Evolutionary conservation across 1,284 basidiomycete species (phyloP).

Genomic region (Coniophora puteana): DNA sequence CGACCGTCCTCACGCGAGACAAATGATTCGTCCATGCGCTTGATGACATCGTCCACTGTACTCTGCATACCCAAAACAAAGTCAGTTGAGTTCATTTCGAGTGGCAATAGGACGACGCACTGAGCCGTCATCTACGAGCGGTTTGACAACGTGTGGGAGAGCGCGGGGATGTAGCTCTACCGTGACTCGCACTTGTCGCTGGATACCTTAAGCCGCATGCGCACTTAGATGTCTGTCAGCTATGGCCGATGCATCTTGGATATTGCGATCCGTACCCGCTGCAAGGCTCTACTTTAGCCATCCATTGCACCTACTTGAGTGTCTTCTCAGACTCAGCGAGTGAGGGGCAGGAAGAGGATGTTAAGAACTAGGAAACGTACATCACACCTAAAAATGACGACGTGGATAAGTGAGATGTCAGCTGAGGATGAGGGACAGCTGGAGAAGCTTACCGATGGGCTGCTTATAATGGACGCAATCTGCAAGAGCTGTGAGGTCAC

Average conservation of each 20-base stretch:
- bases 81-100: conserved; percentile 1
- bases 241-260: conserved; percentile 77
- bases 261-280: conserved; percentile 67
- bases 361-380: too few relatives aligned
- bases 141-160: conserved; percentile 78
- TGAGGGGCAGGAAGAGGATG: too few relatives aligned
- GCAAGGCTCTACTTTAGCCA: conserved; percentile 79
- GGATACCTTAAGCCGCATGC: conserved; percentile 92
- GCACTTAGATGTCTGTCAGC: conserved; percentile 88
- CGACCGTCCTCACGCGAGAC: conserved; percentile 87
- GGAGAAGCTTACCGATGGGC: too few relatives aligned
- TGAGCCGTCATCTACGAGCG: conserved; percentile 68
- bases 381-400: too few relatives aligned
- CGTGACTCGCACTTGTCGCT: conserved; percentile 88
- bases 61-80: conserved; percentile 57
- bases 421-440: too few relatives aligned
- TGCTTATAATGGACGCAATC: too few relatives aligned
- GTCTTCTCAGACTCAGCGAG: conserved; percentile 60
- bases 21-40: conserved; percentile 92
- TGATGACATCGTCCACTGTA: conserved; percentile 80
- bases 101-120: conserved; percentile 37
- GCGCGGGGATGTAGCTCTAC: conserved; percentile 84
- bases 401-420: too few relatives aligned
- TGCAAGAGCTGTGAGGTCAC: too few relatives aligned
- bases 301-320: conserved; percentile 76